Percentiles rank a stretch among this genome's conserved stretches.
Evolutionary conservation across 1,284 basidiomycete species (phyloP).

Genomic region (Tilletia caries): DNA sequence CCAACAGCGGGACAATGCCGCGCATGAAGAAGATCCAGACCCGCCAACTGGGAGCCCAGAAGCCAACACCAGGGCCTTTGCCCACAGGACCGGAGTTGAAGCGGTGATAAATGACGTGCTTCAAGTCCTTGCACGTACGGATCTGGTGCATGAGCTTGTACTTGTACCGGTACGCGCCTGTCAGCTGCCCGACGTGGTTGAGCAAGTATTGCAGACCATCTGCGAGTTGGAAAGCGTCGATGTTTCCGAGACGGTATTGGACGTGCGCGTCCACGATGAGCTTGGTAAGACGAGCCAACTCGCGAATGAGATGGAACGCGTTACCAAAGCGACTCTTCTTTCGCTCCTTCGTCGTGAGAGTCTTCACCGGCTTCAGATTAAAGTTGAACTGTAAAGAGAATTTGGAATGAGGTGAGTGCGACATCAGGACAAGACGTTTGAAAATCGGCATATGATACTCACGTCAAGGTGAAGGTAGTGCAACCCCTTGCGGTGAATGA

Average conservation of each 20-base stretch:
- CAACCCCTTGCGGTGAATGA: constrained; percentile 97
- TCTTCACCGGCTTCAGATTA: constrained; percentile 97
- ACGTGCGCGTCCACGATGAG: constrained; percentile 98
- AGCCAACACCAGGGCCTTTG: constrained; percentile 97
- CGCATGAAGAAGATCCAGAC: constrained; percentile 99
- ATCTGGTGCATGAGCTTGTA: constrained; percentile 99
- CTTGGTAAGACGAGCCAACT: constrained; percentile 94
- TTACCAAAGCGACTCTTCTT: constrained; percentile 99
- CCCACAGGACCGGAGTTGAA: constrained; percentile 99
- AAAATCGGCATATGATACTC: too few species aligned
- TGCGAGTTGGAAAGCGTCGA: constrained; percentile 98
- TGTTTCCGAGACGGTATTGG: constrained; percentile 95
- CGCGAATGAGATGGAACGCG: constrained; percentile 93
- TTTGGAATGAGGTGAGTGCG: too few species aligned
- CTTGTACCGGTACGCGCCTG: constrained; percentile 98
- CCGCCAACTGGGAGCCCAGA: constrained; percentile 99
- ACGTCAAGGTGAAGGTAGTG: constrained; percentile 84
- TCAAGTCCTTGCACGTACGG: constrained; percentile 97
- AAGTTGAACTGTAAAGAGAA: constrained; percentile 66
- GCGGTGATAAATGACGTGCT: constrained; percentile 73
- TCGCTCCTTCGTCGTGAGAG: constrained; percentile 96
- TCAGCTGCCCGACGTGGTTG: constrained; percentile 92
- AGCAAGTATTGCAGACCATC: constrained; percentile 98
- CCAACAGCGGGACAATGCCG: constrained; percentile 93
- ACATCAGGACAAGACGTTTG: too few species aligned